Evolutionary conservation across 1,284 basidiomycete species (phyloP), one percentile per base, ranked within the genome.

Genomic region (Ustilago trichophora): DNA sequence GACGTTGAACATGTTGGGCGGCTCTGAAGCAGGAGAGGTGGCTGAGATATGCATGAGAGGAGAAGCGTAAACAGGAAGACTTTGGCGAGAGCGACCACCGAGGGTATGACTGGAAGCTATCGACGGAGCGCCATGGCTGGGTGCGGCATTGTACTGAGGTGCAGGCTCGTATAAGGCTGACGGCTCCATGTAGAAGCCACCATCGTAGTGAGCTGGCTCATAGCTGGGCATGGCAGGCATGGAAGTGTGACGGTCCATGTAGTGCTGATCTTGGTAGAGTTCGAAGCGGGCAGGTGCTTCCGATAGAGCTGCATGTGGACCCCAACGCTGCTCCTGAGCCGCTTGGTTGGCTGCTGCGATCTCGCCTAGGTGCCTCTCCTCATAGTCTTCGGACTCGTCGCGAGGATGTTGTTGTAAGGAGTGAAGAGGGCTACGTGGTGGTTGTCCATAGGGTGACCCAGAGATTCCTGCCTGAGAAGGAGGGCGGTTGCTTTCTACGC

Each of bases 1-100:
- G 31, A 75, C 62, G 41, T 50, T 54, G 44, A 75, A 75, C 48
- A 67, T 57, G 63, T 58, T 55, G 38, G 46, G 57, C 2, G 54
- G 58, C 19, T 71, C 64, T 3, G 66, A 72, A 7, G 62, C 58
- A 2, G 60, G 54, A 3, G 66, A 54, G 5, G 42, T 26, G 12
- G 44, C 37, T 9, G 60, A 64, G 7, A 47, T 38, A 31, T 59
- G 51, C 24, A 49, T 50, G 27, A 44, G 49, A 4, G 69, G 53
- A 2, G 64, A 56, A 1, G 55, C 47, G 21, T 64, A 56, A 21
- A 48, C 66, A 0, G 66, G 60, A 21, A 69, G 26, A 41, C 60
- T 69, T 19, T 55, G 50, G 6, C 52, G 51, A 3, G 66, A 69
- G 18, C 46, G 34, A 3, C 27, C 50, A 31, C 50, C 65, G 16